phyloP scores from a whole-genome alignment of 164 flowering plant genomes.

The Macadamia tetraphylla region DNA sequence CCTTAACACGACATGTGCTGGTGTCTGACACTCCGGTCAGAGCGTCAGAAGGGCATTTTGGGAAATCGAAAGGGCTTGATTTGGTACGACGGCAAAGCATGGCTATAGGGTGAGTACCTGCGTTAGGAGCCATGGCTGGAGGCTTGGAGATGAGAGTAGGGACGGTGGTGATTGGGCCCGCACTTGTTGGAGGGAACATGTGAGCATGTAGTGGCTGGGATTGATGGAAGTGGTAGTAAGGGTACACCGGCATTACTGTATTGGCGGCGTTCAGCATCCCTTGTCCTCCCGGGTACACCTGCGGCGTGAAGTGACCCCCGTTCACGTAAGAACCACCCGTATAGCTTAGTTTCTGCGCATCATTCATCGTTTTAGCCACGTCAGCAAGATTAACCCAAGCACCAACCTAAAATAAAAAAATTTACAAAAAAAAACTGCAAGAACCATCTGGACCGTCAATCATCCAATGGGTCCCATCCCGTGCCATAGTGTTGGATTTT shows the following conservation, averaged over 20 bases:
- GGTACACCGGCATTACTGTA: slow-evolving; percentile 78
- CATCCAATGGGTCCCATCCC: too few relatives aligned
- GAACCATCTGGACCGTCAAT: too few relatives aligned
- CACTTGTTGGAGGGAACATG: slow-evolving; percentile 40
- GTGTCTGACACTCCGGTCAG: too few relatives aligned
- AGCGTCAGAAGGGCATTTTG: too few relatives aligned
- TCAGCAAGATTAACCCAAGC: background rate
- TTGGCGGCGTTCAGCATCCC: slow-evolving; percentile 43
- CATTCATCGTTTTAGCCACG: background rate
- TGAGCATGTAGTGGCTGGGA: slow-evolving; percentile 65
- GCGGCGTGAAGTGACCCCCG: slow-evolving; percentile 50
- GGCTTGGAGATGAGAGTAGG: slow-evolving; percentile 73
- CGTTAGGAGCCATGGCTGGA: slow-evolving; percentile 38
- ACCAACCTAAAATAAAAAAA: background rate
- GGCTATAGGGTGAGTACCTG: slow-evolving; percentile 29
- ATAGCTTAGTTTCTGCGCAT: slow-evolving; percentile 57
- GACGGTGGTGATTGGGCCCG: slow-evolving; percentile 41
- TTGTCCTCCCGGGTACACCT: slow-evolving; percentile 53
- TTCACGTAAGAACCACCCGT: slow-evolving; percentile 64
- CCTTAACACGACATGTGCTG: too few relatives aligned
- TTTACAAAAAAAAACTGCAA: too few relatives aligned
- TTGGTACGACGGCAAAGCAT: too few relatives aligned
- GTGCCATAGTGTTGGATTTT: background rate
- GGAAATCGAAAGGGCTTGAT: too few relatives aligned
- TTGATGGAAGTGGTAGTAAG: slow-evolving; percentile 53